Base-by-base conservation (phyloP, 2,329 filamentous ascomycete species). In the Colletotrichum sp. region DNA sequence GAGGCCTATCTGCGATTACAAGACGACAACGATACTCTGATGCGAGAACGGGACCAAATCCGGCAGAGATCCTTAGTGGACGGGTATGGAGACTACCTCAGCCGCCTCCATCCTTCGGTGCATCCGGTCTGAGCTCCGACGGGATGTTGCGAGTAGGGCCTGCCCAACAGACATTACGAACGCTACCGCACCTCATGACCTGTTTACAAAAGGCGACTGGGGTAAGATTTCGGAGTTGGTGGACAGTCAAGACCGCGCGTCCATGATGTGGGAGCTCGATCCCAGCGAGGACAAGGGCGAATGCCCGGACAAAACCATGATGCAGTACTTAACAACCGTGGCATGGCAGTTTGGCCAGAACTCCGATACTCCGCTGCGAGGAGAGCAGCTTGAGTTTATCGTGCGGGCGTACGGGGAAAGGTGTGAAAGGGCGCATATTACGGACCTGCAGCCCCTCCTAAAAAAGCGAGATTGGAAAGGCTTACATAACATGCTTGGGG, bases 371-470 rank as follows among this genome's bases (percentile, higher is more conserved):
- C 9, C 38, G 2, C 38, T 43, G 2, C 38, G 18, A 0, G 16
- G 18, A 6, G 38, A 43, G 38, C 16, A 43, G 38, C 18, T 43
- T 0, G 38, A 18, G 0, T 16, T 38, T 0, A 38, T 38, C 6
- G 5, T 10, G 6, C 18, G 16, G 1, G 3, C 38, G 3, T 43
- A 43, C 2, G 36, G 8, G 0, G 0, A 6, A 1, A 18, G 38
- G 5, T 43, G 38, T 0, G 0, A 43, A 43, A 18, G 38, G 3
- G 38, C 38, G 1, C 38, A 43, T 2, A n/a, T n/a, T n/a, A 16
- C 2, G 18, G 18, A 43, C 38, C 18, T 43, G 1, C 8, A 43
- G 18, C 16, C 38, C 8, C 38, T 6, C 16, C 16, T 43, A 0
- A n/a, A 43, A 0, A n/a, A 6, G 8, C 1, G 18, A n/a, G 16